Percentiles rank a stretch among this genome's conserved stretches.
Conservation (phyloP, 139 green algal genomes). For the Coelastrella sp. region DNA sequence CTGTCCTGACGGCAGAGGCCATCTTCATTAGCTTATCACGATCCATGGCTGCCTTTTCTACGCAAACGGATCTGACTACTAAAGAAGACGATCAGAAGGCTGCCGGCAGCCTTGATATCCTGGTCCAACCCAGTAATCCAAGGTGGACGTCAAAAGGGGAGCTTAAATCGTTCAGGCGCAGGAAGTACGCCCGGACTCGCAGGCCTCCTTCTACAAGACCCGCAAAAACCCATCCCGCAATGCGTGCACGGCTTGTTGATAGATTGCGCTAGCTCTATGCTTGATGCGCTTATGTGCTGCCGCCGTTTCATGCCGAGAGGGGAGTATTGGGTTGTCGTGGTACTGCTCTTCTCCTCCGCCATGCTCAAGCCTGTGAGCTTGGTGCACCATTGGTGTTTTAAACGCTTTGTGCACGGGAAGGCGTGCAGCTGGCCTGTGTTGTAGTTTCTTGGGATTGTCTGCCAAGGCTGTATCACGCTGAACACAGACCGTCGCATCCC, state of each 20-base stretch:
- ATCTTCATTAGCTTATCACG: constrained; percentile 95
- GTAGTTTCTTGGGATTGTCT: too few relatives aligned
- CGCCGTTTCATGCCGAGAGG: not conserved
- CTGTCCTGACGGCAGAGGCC: constrained; percentile 90
- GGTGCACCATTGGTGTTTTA: too few relatives aligned
- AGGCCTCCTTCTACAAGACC: not conserved
- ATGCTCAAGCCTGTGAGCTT: too few relatives aligned
- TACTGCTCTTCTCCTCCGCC: too few relatives aligned
- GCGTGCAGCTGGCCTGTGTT: too few relatives aligned
- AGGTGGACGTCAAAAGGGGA: not conserved
- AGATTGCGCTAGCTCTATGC: not conserved
- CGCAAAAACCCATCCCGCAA: not conserved
- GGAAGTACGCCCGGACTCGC: not conserved
- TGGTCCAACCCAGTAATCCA: not conserved
- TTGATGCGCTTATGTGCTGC: not conserved
- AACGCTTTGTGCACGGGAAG: too few relatives aligned
- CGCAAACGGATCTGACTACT: constrained; percentile 7
- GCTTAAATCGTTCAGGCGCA: not conserved
- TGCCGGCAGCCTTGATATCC: not conserved
- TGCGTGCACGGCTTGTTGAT: not conserved
- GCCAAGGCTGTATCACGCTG: too few relatives aligned
- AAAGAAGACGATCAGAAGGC: not conserved
- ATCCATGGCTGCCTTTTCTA: constrained; percentile 82
- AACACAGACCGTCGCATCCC: too few relatives aligned
- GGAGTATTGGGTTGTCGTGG: too few relatives aligned